Evolutionary conservation across 306 rosid genomes (phyloP), one percentile per base, ranked within the genome.

Genomic region (Senna tora): DNA sequence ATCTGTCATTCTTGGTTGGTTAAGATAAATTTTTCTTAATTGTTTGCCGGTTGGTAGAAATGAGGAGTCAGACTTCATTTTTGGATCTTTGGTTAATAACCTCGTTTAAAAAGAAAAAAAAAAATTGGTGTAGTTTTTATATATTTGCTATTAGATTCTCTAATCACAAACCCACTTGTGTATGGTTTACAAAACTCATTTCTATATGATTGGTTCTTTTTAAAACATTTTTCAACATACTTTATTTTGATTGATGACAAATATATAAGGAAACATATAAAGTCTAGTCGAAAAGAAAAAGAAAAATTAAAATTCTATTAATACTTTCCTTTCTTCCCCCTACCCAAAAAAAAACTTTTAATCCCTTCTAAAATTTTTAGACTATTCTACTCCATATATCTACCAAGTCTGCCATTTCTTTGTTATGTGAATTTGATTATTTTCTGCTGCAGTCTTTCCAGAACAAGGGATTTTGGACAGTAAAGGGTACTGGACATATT

Each of bases 381-480:
- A 34, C 15, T 6, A 16, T 28, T 15, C 15, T 46, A 47, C n/a
- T 47, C 55, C 4, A 11, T 47, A 3, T 25, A 32, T 9, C 7
- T 33, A 11, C 28, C 19, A 66, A 30, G 28, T 47, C 34, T 32
- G 12, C 32, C 5, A 17, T 12, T 19, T 39, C 30, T 33, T 49
- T 32, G 56, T 34, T 21, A 21, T 17, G 55, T 71, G 32, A 67
- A 16, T 20, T 54, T 73, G 69, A 62, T 1, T 56, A 7, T 72
- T 64, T 14, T 65, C 59, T 39, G 22, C 63, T 53, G 72, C 86
- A 70, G 79, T 81, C 88, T 81, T 75, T 88, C 49, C 85, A 84
- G 82, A 87, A 89, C 79, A 83, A 90, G 80, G 89, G 89, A 21
- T 81, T 88, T 82, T 87, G 92, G 93, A 80, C 81, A 84, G 76